Base-by-base conservation (phyloP, 495 filamentous ascomycete species). In the Penicillium argentinense region DNA sequence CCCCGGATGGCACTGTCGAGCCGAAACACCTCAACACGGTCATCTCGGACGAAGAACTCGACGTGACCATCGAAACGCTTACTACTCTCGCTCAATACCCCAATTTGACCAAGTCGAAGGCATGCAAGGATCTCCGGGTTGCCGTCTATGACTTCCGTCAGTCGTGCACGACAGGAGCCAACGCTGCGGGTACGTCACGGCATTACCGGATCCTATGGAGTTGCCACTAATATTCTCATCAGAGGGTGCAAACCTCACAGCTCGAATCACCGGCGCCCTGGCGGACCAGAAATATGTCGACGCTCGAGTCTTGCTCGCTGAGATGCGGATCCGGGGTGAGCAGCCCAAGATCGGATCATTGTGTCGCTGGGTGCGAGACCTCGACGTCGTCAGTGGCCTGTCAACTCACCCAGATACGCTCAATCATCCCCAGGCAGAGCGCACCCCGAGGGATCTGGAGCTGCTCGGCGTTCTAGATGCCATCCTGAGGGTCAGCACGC, bases 141-240 rank as follows among this genome's bases (percentile, higher is more conserved):
- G 67, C 67, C 9, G 64, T 70, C 14, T 68, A 70, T 47, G 59
- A 67, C 25, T 70, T 70, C 37, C 67, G 67, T 5, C 67, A 65
- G 48, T 57, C 67, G 12, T 70, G 67, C 47, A 67, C 63, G 1
- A 70, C 67, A 4, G 67, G 67, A 14, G 48, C 63, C n/a, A 68
- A 68, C 43, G 60, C 51, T 48, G 59, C 67, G 24, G 65, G 62
- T 66, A 57, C 22, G 50, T 19, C 11, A 4, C 26, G 21, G 12
- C n/a, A 9, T 9, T 8, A 21, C 21, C 33, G 6, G 13, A 16
- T 17, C 13, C 24, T 13, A 36, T 36, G 3, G 3, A 21, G 28
- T 3, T 19, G 19, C 14, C 42, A 42, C 55, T 57, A 45, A 58
- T 40, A 9, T 8, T 43, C 24, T 19, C 3, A 51, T 38, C 8